These are phyloP conservation scores for Medicago truncatula DNA, from an alignment of 306 rosid species.

Conservation along the genomic window MtrunA17r5.0-ANR NC_053049.1:3181001-3181500, in stretches of 20 bases:
- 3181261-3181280: conserved; percentile 43
- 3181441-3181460: no score
- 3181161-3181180: conserved; percentile 74
- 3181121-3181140: conserved; percentile 52
- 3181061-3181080: conserved; percentile 25
- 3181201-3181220: conserved; percentile 9
- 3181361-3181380: no score
- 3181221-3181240: neutral
- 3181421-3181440: no score
- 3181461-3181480: no score
- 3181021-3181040: no score
- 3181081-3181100: conserved; percentile 52
- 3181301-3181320: conserved; percentile 55
- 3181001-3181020: no score
- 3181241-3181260: conserved; percentile 69
- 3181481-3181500: no score
- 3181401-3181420: conserved; percentile 49
- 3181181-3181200: conserved; percentile 74
- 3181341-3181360: conserved; percentile 20
- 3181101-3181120: conserved; percentile 70
- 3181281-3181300: conserved; percentile 43
- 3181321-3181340: conserved; percentile 44
- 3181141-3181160: conserved; percentile 89
- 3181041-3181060: conserved; percentile 10
- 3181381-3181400: no score